These are phyloP conservation scores for Aspergillus fructus DNA, from an alignment of 2,329 filamentous ascomycete species.

Conservation along the genomic window DNA sequence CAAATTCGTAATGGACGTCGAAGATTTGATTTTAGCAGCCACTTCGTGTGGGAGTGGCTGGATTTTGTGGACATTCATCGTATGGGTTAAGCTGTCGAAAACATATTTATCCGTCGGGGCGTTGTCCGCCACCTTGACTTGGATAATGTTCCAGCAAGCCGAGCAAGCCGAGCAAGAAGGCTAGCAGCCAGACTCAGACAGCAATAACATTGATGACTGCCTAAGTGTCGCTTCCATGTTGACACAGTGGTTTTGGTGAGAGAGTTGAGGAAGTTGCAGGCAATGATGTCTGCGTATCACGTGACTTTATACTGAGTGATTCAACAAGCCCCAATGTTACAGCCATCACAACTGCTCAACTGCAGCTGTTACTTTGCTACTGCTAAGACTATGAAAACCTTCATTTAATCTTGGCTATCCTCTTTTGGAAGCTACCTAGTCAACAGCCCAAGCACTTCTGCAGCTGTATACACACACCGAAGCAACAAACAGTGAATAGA, in stretches of 20 bases:
- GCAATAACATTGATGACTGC: neutral
- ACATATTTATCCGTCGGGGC: constrained; percentile 8
- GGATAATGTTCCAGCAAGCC: neutral
- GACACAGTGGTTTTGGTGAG: neutral
- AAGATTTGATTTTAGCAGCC: constrained; percentile 78
- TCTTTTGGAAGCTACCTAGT: no score
- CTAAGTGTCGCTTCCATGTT: neutral
- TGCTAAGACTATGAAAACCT: neutral
- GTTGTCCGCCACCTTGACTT: neutral
- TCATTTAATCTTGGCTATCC: neutral
- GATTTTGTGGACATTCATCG: constrained; percentile 50
- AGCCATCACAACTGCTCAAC: no score
- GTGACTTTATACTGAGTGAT: neutral
- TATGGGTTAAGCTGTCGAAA: neutral
- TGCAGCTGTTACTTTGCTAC: no score
- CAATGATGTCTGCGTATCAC: constrained; percentile 8
- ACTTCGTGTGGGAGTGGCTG: constrained; percentile 68
- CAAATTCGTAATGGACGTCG: constrained; percentile 73
- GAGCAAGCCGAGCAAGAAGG: neutral
- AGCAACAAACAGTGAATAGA: no score
- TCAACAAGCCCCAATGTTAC: no score
- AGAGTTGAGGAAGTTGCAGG: constrained; percentile 10
- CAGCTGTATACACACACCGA: no score
- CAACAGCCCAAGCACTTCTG: no score
- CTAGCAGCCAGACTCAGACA: neutral